Percentiles rank a stretch among this genome's conserved stretches.
Conservation (phyloP, 2,329 filamentous ascomycete species). For the Sporothrix euskadiensis region DNA sequence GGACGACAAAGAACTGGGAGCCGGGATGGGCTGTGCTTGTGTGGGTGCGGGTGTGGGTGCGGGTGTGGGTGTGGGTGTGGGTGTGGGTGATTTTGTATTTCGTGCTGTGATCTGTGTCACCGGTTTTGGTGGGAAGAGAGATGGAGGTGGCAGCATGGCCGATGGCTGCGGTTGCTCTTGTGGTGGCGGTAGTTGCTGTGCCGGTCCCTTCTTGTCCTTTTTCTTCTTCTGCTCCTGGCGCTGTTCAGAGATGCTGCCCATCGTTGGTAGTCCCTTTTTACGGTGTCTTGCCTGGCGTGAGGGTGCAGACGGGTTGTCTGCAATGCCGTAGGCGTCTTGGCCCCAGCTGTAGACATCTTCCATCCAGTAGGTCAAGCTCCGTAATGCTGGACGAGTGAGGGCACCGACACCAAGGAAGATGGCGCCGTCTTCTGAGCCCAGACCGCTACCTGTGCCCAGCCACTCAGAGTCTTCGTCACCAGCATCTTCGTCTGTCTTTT, state of each 20-base stretch:
- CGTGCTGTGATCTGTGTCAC: slow-evolving; percentile 33
- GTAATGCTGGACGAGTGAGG: slow-evolving; percentile 68
- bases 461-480: slow-evolving; percentile 49
- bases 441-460: slow-evolving; percentile 71
- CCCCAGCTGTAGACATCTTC: slow-evolving; percentile 85
- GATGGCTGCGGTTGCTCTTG: neutral
- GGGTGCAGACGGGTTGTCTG: slow-evolving; percentile 71
- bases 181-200: neutral
- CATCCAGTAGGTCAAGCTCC: slow-evolving; percentile 79
- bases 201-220: neutral
- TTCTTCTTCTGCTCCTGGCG: slow-evolving; percentile 11
- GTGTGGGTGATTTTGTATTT: slow-evolving; percentile 18
- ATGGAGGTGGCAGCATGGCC: slow-evolving; percentile 10
- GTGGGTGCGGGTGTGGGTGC: neutral
- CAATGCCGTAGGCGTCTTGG: slow-evolving; percentile 79
- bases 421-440: slow-evolving; percentile 74
- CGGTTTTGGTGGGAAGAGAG: slow-evolving; percentile 32
- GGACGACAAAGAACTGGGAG: neutral
- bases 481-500: slow-evolving; percentile 30
- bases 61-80: neutral
- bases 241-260: slow-evolving; percentile 30
- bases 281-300: slow-evolving; percentile 49
- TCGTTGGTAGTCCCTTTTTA: slow-evolving; percentile 34
- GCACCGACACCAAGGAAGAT: slow-evolving; percentile 81
- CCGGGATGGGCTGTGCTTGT: neutral